These are phyloP conservation scores for Sphagnum tenellum DNA, from an alignment of 225 moss, liverwort and hornwort genomes.

Conservation along the genomic window DNA sequence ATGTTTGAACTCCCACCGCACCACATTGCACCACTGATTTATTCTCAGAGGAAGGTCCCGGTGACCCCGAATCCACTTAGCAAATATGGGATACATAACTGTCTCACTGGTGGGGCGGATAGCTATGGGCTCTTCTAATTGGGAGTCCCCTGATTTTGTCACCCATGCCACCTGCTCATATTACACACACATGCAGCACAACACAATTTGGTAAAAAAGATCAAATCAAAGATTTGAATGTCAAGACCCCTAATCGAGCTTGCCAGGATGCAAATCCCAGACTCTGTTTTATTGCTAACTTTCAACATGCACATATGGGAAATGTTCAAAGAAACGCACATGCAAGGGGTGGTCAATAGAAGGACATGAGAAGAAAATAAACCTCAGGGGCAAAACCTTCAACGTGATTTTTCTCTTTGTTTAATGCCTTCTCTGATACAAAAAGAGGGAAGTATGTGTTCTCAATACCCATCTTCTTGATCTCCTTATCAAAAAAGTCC, in stretches of 20 bases:
- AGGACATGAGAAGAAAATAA: no score
- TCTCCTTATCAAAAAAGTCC: slow-evolving; percentile 77
- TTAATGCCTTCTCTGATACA: slow-evolving; percentile 77
- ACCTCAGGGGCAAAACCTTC: slow-evolving; percentile 97
- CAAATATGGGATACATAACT: slow-evolving; percentile 91
- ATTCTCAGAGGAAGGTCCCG: slow-evolving; percentile 86
- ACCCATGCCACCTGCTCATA: slow-evolving; percentile 73
- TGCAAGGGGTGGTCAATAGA: no score
- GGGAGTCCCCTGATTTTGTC: slow-evolving; percentile 70
- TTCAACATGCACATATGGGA: no score
- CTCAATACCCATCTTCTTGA: slow-evolving; percentile 88
- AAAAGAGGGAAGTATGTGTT: slow-evolving; percentile 90
- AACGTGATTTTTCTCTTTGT: slow-evolving; percentile 88
- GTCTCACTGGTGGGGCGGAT: slow-evolving; percentile 98
- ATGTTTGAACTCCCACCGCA: slow-evolving; percentile 99
- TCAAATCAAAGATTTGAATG: no score
- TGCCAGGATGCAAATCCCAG: no score
- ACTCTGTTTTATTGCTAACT: no score
- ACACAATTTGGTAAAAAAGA: no score
- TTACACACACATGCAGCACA: slow-evolving; percentile 8
- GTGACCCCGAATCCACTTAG: slow-evolving; percentile 97
- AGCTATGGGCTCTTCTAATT: slow-evolving; percentile 89
- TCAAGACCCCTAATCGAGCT: no score
- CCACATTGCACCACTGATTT: slow-evolving; percentile 99
- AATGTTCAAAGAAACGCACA: no score